Evolutionary conservation across 352 stramenopile genomes (phyloP).

Genomic region (Phytopythium oedochilum): DNA sequence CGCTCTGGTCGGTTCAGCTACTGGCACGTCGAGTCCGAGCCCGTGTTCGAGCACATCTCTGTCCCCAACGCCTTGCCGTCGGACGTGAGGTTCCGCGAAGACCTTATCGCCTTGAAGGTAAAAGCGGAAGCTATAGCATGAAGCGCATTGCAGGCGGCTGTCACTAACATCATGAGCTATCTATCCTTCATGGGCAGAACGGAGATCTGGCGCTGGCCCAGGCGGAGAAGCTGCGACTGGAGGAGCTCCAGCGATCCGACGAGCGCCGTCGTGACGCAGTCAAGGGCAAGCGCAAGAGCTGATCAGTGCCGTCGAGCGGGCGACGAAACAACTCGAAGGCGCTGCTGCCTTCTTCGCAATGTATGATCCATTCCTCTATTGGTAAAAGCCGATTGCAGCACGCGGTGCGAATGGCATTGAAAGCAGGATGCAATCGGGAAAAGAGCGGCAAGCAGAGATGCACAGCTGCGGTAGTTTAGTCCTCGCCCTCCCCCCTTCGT

Average conservation of each 20-base stretch:
- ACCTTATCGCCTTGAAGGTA: slow-evolving; percentile 56
- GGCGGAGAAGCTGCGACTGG: slow-evolving; percentile 57
- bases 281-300: slow-evolving; percentile 5
- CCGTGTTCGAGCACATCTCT: slow-evolving; percentile 46
- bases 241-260: slow-evolving; percentile 67
- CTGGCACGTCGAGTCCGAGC: slow-evolving; percentile 70
- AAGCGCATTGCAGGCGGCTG: too few relatives aligned
- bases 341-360: background rate
- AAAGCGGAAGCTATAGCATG: background rate
- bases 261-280: slow-evolving; percentile 25
- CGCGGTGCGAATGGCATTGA: too few relatives aligned
- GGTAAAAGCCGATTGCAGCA: too few relatives aligned
- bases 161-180: background rate
- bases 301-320: background rate
- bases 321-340: background rate
- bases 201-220: slow-evolving; percentile 55
- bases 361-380: background rate
- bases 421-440: too few relatives aligned
- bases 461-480: background rate
- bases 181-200: slow-evolving; percentile 17
- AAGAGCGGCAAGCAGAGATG: background rate
- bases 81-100: slow-evolving; percentile 59
- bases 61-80: slow-evolving; percentile 41
- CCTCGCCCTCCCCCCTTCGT: background rate
- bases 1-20: slow-evolving; percentile 40